Evolutionary conservation across 371 early-diverging fungal species (phyloP).

Genomic region (Mucor piriformis): DNA sequence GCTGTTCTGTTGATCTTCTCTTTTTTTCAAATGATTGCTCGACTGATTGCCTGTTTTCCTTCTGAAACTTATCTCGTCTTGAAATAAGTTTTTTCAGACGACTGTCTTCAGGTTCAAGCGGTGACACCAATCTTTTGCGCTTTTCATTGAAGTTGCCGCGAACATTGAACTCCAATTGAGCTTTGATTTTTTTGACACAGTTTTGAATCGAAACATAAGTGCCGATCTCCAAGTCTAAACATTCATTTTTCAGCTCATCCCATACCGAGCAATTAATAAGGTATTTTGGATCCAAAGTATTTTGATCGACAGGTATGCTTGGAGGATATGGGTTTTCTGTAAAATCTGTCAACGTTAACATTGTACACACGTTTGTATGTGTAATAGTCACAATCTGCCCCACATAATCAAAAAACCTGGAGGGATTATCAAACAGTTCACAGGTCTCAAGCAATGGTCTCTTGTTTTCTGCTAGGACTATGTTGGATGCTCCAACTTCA

Average conservation of each 20-base stretch:
- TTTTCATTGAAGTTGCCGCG: background rate
- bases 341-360: conserved; percentile 28
- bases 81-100: too few species aligned
- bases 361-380: background rate
- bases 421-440: background rate
- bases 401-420: conserved; percentile 8
- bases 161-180: conserved; percentile 1
- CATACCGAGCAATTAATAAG: conserved; percentile 21
- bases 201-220: background rate
- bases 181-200: background rate
- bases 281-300: background rate
- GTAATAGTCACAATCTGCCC: background rate
- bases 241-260: conserved; percentile 21
- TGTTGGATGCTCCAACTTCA: background rate
- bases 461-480: background rate
- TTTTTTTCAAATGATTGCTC: too few species aligned
- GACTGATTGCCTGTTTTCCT: too few species aligned
- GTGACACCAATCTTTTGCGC: background rate
- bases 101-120: background rate
- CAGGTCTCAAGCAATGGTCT: background rate
- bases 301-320: background rate
- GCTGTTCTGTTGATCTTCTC: too few species aligned
- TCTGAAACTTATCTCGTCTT: too few species aligned
- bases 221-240: background rate
- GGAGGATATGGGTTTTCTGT: conserved; percentile 4